Evolutionary conservation across 805 yeast genomes (phyloP), one percentile per base, ranked within the genome.

Genomic region (Hagleromyces aurorensis): DNA sequence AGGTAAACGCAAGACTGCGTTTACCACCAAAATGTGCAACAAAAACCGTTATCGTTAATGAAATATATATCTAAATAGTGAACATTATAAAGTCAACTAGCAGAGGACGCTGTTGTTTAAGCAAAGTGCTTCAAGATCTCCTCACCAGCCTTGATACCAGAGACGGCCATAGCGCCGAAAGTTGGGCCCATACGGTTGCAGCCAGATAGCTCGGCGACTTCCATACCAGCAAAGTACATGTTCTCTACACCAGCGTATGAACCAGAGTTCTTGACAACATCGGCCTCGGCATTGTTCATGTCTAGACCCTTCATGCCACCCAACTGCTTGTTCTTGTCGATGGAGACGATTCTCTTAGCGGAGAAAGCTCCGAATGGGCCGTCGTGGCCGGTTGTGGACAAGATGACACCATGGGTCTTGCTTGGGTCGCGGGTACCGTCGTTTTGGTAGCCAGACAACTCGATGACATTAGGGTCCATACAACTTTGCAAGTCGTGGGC

Each of bases 121-220:
- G 55, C 51, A 37, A 53, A 53, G 32, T 53, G 59, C 30, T 40
- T 46, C 44, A 53, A 40, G 38, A 53, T 53, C 27, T 53, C 57
- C 27, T 78, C 83, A 14, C 86, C 87, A 23, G 87, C 86, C 59
- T 78, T 77, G 44, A 78, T 78, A 46, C 89, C 89, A 16, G 81
- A 72, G 34, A 77, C 69, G 19, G 73, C 78, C 87, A 79, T 79
- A 26, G 86, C 86, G 36, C 85, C 86, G 44, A 79, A 79, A 21
- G 86, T 78, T 29, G 89, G 87, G 16, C 87, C 87, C 86, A 79
- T 79, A 60, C 89, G 71, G 68, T 78, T 76, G 43, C 73, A 70
- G 15, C 86, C 86, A 47, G 77, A 83, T 32, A 78, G 71, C 52
- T 79, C 86, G 19, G 83, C 75, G 41, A 77, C 66, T 59, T 79